Conservation (phyloP, 2,329 filamentous ascomycete species). For the Clarireedia homoeocarpa region DNA sequence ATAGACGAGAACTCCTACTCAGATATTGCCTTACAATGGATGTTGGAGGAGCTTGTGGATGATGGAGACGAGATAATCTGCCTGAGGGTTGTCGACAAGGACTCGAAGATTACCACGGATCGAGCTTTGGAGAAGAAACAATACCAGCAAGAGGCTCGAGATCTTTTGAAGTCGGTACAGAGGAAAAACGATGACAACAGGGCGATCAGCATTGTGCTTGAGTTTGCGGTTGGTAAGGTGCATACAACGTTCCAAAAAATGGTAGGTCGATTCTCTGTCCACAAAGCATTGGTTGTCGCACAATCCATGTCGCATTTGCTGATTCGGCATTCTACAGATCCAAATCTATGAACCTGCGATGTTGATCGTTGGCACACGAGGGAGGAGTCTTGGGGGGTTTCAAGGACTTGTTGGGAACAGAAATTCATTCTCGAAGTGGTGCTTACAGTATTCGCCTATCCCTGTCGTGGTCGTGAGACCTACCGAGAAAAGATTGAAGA, state of each 20-base stretch:
- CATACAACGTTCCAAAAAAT: constrained; percentile 67
- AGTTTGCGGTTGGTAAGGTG: constrained; percentile 64
- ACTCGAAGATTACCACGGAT: constrained; percentile 56
- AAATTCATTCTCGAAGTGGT: constrained; percentile 63
- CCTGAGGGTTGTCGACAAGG: constrained; percentile 62
- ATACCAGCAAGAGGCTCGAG: constrained; percentile 57
- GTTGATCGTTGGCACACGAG: constrained; percentile 63
- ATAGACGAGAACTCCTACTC: constrained; percentile 70
- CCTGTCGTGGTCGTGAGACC: constrained; percentile 68
- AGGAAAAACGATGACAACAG: constrained; percentile 63
- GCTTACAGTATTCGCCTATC: constrained; percentile 65
- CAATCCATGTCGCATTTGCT: constrained; percentile 3
- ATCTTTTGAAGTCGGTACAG: constrained; percentile 57
- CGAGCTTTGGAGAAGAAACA: constrained; percentile 48
- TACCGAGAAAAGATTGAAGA: constrained; percentile 61
- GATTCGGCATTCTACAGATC: constrained; percentile 40
- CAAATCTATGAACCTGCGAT: constrained; percentile 67
- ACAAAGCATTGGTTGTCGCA: background rate
- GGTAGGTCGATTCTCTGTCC: constrained; percentile 38
- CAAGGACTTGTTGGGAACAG: constrained; percentile 58
- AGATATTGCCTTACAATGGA: constrained; percentile 66
- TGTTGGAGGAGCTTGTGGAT: constrained; percentile 68
- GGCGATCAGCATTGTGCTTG: constrained; percentile 63
- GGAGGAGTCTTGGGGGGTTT: constrained; percentile 60
- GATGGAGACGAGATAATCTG: constrained; percentile 72